phyloP scores from a whole-genome alignment of 805 yeast species.

The Hemisphaericaspora nanyangensis region DNA sequence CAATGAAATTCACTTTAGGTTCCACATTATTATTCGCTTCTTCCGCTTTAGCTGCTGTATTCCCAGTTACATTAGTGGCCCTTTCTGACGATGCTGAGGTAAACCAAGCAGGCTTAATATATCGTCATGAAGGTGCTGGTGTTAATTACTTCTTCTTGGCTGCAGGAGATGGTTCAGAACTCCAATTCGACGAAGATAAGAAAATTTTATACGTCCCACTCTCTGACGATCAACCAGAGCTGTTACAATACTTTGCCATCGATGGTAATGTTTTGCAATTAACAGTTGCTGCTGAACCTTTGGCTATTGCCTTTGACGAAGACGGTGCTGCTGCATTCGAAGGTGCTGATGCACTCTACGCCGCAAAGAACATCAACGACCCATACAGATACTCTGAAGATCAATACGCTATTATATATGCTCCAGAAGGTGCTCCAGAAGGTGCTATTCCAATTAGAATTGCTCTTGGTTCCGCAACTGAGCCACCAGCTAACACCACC shows the following conservation, averaged over 20 bases:
- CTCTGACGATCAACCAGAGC: neutral
- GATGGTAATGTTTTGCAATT: constrained; percentile 9
- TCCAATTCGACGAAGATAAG: constrained; percentile 16
- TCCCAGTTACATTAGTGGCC: constrained; percentile 16
- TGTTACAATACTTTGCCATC: constrained; percentile 1
- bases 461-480: neutral
- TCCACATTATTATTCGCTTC: constrained; percentile 7
- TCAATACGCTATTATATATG: constrained; percentile 13
- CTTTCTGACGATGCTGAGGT: constrained; percentile 22
- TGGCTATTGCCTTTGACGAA: constrained; percentile 6
- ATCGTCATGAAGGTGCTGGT: constrained; percentile 45
- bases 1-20: neutral
- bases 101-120: constrained; percentile 24
- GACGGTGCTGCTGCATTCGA: constrained; percentile 9
- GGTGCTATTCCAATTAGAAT: constrained; percentile 5
- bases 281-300: constrained; percentile 8
- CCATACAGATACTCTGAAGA: constrained; percentile 23
- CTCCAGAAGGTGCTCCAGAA: constrained; percentile 6
- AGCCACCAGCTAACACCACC: neutral
- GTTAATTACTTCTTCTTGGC: constrained; percentile 33
- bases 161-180: constrained; percentile 14
- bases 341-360: constrained; percentile 18
- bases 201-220: constrained; percentile 1
- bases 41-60: constrained; percentile 7
- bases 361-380: constrained; percentile 25